phyloP scores from a whole-genome alignment of 1,284 basidiomycete species.

The Ganoderma sinense region DNA sequence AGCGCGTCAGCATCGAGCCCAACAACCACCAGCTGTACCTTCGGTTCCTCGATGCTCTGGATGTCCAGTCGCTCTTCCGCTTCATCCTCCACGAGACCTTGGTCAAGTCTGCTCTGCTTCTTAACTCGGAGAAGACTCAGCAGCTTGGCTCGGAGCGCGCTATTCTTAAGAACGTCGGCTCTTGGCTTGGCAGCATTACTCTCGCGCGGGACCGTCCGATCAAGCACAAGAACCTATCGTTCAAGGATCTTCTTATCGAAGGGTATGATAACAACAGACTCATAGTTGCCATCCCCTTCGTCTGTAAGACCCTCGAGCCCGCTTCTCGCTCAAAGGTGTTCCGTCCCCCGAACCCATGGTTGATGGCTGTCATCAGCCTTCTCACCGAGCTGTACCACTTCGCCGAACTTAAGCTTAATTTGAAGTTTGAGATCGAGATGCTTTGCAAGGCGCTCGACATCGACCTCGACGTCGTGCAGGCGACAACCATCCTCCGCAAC shows the following conservation, averaged over 20 bases:
- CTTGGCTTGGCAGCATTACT: conserved; percentile 96
- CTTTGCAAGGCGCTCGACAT: conserved; percentile 93
- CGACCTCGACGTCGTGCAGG: conserved; percentile 88
- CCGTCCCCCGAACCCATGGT: conserved; percentile 97
- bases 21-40: conserved; percentile 98
- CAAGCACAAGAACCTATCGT: conserved; percentile 91
- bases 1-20: conserved; percentile 95
- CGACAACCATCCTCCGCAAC: conserved; percentile 83
- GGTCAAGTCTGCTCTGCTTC: conserved; percentile 82
- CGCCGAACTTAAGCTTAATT: conserved; percentile 95
- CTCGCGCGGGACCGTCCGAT: conserved; percentile 93
- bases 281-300: conserved; percentile 96
- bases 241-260: conserved; percentile 96
- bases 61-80: conserved; percentile 69
- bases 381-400: conserved; percentile 97
- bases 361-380: conserved; percentile 93
- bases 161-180: conserved; percentile 92
- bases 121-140: conserved; percentile 94
- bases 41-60: conserved; percentile 88
- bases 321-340: conserved; percentile 92
- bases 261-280: conserved; percentile 94
- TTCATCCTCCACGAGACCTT: conserved; percentile 95
- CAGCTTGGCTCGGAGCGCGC: conserved; percentile 87
- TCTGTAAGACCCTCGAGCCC: conserved; percentile 96
- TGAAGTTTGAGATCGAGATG: conserved; percentile 99